Conservation (phyloP, 208 protist species). For the Entamoeba moshkovskii region DNA sequence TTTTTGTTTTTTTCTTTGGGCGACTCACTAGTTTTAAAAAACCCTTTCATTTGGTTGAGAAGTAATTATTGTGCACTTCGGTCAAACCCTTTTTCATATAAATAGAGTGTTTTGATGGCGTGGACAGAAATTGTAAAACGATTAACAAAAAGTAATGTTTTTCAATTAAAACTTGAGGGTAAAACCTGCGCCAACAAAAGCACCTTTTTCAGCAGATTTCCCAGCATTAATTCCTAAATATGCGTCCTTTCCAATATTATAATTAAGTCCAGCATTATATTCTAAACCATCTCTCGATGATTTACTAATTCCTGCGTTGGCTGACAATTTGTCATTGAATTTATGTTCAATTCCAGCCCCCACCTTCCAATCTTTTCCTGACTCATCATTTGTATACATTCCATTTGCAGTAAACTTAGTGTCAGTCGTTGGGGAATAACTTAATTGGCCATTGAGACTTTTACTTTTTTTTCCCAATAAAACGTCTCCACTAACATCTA, state of each 20-base stretch:
- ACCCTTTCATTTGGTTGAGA: too few relatives aligned
- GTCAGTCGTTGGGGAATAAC: neutral
- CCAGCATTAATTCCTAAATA: neutral
- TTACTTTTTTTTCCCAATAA: neutral
- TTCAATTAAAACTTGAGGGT: neutral
- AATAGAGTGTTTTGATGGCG: too few relatives aligned
- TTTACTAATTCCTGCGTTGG: neutral
- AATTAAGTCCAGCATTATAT: neutral
- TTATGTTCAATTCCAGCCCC: neutral
- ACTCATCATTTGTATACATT: neutral
- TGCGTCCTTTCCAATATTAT: neutral
- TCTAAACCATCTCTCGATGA: neutral
- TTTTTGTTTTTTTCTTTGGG: too few relatives aligned
- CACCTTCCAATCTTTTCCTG: neutral
- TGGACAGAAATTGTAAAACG: too few relatives aligned
- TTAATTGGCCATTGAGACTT: neutral
- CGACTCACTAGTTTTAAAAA: too few relatives aligned
- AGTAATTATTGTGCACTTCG: too few relatives aligned
- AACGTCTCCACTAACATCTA: neutral
- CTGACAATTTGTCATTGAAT: neutral
- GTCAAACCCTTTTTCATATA: too few relatives aligned
- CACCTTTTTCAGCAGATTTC: neutral
- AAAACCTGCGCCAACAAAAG: neutral
- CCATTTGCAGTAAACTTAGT: neutral
- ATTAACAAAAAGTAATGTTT: too few relatives aligned